phyloP scores from a whole-genome alignment of 2,329 filamentous ascomycete genomes.

The Colletotrichum gigasporum region DNA sequence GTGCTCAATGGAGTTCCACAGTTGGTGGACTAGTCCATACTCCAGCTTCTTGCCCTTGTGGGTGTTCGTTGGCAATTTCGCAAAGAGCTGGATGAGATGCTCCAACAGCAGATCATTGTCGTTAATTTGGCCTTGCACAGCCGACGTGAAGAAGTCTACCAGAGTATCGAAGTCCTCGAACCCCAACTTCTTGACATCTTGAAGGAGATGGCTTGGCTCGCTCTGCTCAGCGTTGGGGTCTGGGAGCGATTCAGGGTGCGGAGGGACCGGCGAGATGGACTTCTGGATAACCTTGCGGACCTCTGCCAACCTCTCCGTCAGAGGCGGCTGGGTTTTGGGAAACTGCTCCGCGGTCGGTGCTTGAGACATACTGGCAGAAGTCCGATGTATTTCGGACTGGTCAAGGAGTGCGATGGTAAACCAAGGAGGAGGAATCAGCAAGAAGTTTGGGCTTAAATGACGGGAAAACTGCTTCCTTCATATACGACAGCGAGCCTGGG shows the following conservation, averaged over 20 bases:
- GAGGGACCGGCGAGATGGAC: conserved; percentile 15
- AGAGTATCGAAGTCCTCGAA: conserved; percentile 34
- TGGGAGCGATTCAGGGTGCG: neutral
- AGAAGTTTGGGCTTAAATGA: too few relatives aligned
- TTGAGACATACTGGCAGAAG: conserved; percentile 13
- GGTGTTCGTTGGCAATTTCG: conserved; percentile 29
- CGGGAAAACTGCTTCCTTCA: conserved; percentile 4
- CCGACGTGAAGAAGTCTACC: conserved; percentile 26
- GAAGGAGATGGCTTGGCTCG: conserved; percentile 24
- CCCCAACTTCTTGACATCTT: conserved; percentile 32
- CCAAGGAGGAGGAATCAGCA: neutral
- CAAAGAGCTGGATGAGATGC: conserved; percentile 31
- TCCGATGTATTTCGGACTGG: neutral
- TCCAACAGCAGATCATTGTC: conserved; percentile 33
- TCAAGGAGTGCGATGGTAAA: neutral
- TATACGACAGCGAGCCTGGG: neutral
- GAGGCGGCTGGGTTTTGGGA: conserved; percentile 20
- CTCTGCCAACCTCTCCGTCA: conserved; percentile 23
- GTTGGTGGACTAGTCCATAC: conserved; percentile 32
- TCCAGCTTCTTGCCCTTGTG: conserved; percentile 30
- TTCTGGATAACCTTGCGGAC: conserved; percentile 17
- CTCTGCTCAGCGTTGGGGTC: neutral
- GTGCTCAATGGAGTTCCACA: conserved; percentile 34
- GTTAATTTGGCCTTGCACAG: conserved; percentile 26
- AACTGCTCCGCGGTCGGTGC: conserved; percentile 5